These are phyloP conservation scores for Stephania cephalantha DNA, from an alignment of 164 flowering plant species.

Conservation along the genomic window DNA sequence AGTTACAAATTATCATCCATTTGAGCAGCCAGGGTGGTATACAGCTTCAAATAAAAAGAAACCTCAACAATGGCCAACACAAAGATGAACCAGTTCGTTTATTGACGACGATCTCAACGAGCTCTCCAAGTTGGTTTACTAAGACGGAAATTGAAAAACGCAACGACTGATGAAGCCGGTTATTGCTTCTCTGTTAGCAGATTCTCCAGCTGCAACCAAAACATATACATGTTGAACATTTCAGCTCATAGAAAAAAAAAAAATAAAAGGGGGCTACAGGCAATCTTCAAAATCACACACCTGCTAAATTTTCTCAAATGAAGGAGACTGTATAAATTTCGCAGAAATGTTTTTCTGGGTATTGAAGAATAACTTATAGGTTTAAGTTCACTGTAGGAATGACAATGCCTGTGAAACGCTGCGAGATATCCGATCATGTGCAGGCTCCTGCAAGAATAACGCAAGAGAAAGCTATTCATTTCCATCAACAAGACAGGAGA, in stretches of 20 bases:
- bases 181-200: neutral
- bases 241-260: neutral
- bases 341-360: neutral
- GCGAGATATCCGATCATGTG: constrained; percentile 69
- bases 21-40: neutral
- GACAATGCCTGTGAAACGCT: constrained; percentile 63
- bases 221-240: neutral
- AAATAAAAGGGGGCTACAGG: neutral
- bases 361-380: neutral
- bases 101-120: neutral
- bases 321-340: neutral
- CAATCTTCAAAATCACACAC: neutral
- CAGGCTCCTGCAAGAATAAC: constrained; percentile 52
- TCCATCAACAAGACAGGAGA: neutral
- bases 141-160: neutral
- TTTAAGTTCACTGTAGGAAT: constrained; percentile 22
- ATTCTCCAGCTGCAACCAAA: neutral
- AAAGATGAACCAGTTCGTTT: neutral
- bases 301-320: neutral
- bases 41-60: neutral
- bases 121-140: neutral
- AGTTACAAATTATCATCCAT: too few relatives aligned
- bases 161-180: neutral
- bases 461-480: neutral
- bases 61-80: neutral